Percentiles rank a stretch among this genome's conserved stretches.
phyloP scores from a whole-genome alignment of 2,329 filamentous ascomycete genomes.

The Dothistroma septosporum region DNA sequence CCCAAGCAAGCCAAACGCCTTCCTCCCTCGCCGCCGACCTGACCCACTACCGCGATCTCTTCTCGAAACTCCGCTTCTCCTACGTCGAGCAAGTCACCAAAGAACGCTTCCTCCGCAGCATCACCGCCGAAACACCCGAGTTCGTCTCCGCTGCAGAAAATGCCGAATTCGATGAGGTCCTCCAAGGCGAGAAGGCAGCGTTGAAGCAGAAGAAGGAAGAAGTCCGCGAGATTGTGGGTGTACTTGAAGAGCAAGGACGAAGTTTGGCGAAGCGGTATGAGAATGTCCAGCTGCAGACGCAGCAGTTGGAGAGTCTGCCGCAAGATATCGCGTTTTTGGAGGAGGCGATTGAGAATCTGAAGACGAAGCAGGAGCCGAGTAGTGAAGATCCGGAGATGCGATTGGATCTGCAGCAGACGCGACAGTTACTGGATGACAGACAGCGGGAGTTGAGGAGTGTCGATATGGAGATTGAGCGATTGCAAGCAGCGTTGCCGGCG shows the following conservation, averaged over 20 bases:
- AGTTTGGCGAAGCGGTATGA: slow-evolving; percentile 56
- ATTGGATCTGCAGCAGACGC: slow-evolving; percentile 44
- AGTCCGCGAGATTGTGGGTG: slow-evolving; percentile 66
- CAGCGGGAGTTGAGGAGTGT: slow-evolving; percentile 41
- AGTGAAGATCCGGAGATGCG: slow-evolving; percentile 37
- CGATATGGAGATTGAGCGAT: slow-evolving; percentile 43
- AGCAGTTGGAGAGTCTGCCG: slow-evolving; percentile 50
- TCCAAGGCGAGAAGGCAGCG: slow-evolving; percentile 65
- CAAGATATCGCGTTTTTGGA: slow-evolving; percentile 51
- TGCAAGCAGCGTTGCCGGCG: slow-evolving; percentile 59
- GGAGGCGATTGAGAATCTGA: slow-evolving; percentile 46
- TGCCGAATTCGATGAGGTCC: slow-evolving; percentile 66
- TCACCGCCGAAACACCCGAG: slow-evolving; percentile 83
- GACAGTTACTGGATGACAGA: slow-evolving; percentile 37
- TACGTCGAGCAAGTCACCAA: slow-evolving; percentile 99
- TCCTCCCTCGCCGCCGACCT: slow-evolving; percentile 78
- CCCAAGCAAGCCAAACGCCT: slow-evolving; percentile 62
- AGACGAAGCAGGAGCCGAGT: slow-evolving; percentile 36
- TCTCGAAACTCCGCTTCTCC: slow-evolving; percentile 91
- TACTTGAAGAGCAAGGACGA: slow-evolving; percentile 63
- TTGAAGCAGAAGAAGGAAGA: slow-evolving; percentile 77
- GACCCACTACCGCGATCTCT: slow-evolving; percentile 87
- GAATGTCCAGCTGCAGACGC: slow-evolving; percentile 50
- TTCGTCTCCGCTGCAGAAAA: slow-evolving; percentile 83
- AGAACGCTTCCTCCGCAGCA: slow-evolving; percentile 91